Conservation (phyloP, 805 yeast genomes). For the Candida manassasensis region DNA sequence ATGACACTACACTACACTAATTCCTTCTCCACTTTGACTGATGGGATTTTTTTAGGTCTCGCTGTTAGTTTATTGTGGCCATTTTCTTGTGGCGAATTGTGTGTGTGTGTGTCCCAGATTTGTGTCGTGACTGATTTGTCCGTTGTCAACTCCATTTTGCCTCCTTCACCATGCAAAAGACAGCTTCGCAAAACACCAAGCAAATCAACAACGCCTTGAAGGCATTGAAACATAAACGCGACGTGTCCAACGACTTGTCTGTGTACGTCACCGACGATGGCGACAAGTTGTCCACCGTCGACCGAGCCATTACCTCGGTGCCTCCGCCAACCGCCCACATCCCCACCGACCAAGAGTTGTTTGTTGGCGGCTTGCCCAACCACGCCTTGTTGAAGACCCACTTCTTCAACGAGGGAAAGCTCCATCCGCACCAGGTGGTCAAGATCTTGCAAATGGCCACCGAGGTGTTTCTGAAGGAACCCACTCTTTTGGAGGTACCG, state of each 20-base stretch:
- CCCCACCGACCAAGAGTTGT: slow-evolving; percentile 70
- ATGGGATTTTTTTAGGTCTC: too few species aligned
- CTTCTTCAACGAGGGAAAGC: slow-evolving; percentile 75
- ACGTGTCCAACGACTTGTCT: slow-evolving; percentile 34
- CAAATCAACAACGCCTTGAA: slow-evolving; percentile 62
- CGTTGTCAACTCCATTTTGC: too few species aligned
- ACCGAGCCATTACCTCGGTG: slow-evolving; percentile 53
- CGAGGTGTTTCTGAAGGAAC: slow-evolving; percentile 58
- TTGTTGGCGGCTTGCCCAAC: slow-evolving; percentile 67
- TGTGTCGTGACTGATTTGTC: too few species aligned
- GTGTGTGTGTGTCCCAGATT: too few species aligned
- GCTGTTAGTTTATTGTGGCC: too few species aligned
- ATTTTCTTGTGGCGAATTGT: too few species aligned
- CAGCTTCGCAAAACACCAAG: slow-evolving; percentile 10
- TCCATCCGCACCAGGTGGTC: slow-evolving; percentile 65
- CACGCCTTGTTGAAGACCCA: slow-evolving; percentile 67
- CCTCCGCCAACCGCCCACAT: slow-evolving; percentile 59
- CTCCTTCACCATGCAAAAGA: neutral
- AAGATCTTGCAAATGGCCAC: slow-evolving; percentile 65
- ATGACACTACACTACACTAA: too few species aligned
- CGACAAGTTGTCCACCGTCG: slow-evolving; percentile 47
- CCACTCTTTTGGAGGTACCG: slow-evolving; percentile 73
- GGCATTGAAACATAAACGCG: slow-evolving; percentile 47
- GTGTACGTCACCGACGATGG: slow-evolving; percentile 56
- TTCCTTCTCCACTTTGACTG: too few species aligned